phyloP scores from a whole-genome alignment of 345 rosid species.

The Salix caprea region DNA sequence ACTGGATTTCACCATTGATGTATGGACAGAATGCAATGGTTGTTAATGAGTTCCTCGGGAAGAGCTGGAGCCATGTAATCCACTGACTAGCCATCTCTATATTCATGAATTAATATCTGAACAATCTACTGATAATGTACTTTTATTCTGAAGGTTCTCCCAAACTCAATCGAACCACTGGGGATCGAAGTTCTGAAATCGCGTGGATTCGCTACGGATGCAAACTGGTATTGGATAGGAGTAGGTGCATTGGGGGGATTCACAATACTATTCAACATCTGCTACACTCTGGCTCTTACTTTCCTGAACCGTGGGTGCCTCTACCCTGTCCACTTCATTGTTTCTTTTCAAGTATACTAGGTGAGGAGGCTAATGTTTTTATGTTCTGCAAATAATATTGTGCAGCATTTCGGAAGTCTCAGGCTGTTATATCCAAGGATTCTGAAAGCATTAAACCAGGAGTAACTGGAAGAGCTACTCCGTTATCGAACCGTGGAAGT shows the following conservation, averaged over 20 bases:
- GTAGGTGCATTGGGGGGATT: constrained; percentile 38
- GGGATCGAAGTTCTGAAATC: constrained; percentile 46
- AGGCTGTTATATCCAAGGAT: constrained; percentile 34
- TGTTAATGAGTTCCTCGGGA: constrained; percentile 66
- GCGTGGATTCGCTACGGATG: constrained; percentile 44
- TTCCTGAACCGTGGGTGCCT: constrained; percentile 49
- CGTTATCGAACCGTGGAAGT: neutral
- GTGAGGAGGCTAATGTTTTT: neutral
- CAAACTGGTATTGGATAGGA: constrained; percentile 76
- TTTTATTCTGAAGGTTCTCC: constrained; percentile 14
- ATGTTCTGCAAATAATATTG: neutral
- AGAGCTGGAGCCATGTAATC: constrained; percentile 55
- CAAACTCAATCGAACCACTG: constrained; percentile 26
- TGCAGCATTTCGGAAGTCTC: constrained; percentile 55
- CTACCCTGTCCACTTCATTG: neutral
- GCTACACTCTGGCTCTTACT: constrained; percentile 39
- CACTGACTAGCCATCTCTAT: neutral
- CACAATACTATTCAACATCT: constrained; percentile 37
- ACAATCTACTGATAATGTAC: neutral
- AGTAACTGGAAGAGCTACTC: constrained; percentile 5
- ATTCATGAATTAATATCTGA: neutral
- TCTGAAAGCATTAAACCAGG: neutral
- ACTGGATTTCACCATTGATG: constrained; percentile 78
- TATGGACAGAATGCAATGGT: constrained; percentile 66
- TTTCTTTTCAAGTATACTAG: too few species aligned